phyloP scores from a whole-genome alignment of 805 yeast species.

The Hanseniaspora clermontiae region DNA sequence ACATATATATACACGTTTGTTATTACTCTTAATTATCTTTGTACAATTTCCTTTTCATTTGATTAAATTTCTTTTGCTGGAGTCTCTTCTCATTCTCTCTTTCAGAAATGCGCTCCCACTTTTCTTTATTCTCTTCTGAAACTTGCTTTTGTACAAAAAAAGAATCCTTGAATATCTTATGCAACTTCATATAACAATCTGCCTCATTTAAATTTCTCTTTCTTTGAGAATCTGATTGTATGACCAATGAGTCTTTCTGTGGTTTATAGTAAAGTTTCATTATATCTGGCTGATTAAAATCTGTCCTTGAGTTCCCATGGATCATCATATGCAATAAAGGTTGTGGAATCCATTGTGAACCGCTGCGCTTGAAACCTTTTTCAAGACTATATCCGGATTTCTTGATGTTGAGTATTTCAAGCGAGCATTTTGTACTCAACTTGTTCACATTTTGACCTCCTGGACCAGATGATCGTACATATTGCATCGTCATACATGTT shows the following conservation, averaged over 20 bases:
- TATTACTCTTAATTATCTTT: conserved; percentile 20
- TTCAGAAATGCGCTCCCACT: conserved; percentile 37
- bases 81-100: conserved; percentile 29
- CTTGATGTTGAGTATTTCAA: conserved; percentile 38
- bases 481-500: conserved; percentile 15
- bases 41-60: conserved; percentile 24
- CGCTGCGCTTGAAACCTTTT: conserved; percentile 19
- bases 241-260: conserved; percentile 37
- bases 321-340: conserved; percentile 35
- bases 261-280: conserved; percentile 12
- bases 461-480: conserved; percentile 58
- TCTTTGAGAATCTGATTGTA: conserved; percentile 50
- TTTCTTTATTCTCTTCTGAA: conserved; percentile 33
- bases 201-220: conserved; percentile 45
- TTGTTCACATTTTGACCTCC: conserved; percentile 86
- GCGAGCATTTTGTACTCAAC: conserved; percentile 46
- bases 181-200: conserved; percentile 49
- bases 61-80: conserved; percentile 27
- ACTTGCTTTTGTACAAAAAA: conserved; percentile 40
- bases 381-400: conserved; percentile 4
- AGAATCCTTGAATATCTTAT: conserved; percentile 36
- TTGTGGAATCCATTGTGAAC: conserved; percentile 45
- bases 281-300: conserved; percentile 34
- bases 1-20: background rate
- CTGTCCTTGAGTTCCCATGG: conserved; percentile 33